Evolutionary conservation across 1,139 yeast genomes (phyloP), one percentile per base, ranked within the genome.

Genomic region (Candida albicans): DNA sequence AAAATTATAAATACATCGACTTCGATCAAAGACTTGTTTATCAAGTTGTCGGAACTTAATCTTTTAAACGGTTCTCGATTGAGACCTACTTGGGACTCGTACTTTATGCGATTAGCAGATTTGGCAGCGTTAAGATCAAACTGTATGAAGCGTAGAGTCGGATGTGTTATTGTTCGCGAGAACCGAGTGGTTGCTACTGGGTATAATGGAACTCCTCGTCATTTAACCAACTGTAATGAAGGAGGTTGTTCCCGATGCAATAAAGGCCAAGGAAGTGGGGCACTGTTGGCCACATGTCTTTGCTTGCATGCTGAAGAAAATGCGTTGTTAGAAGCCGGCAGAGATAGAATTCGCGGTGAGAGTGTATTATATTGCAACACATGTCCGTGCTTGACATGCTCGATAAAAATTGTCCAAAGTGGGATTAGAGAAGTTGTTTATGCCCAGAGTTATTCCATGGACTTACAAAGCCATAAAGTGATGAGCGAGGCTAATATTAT

Each of bases 241-340:
- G 99, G 99, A 13, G 99, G 99, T 0, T 93, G 99, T 65, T 67
- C 80, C 6, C 72, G 99, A 36, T 93, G 99, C 62, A 90, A 90
- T 55, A 67, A 71, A 41, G 79, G 80, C 0, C 77, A 83, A 11
- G 95, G 96, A 1, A 72, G 79, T 29, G 84, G 83, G 1, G 68
- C 75, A 3, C 66, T 62, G 1, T 68, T 93, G 37, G 77, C 86
- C 1, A 89, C 97, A 0, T 93, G 99, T 63, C 67, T 93, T 42
- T 93, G 99, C 63, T 68, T 93, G 33, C 99, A 93, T 62, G 99
- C 99, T 0, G 99, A 93, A 60, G 99, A 93, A 57, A 93, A 95
- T 62, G 99, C 99, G 0, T 70, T 93, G 35, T 66, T 95, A 42
- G 99, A 93, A 61, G 88, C 97, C 10, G 99, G 99, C 1, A 75